These are phyloP conservation scores for Linum tenue DNA, from an alignment of 345 rosid species.

Conservation along the genomic window DNA sequence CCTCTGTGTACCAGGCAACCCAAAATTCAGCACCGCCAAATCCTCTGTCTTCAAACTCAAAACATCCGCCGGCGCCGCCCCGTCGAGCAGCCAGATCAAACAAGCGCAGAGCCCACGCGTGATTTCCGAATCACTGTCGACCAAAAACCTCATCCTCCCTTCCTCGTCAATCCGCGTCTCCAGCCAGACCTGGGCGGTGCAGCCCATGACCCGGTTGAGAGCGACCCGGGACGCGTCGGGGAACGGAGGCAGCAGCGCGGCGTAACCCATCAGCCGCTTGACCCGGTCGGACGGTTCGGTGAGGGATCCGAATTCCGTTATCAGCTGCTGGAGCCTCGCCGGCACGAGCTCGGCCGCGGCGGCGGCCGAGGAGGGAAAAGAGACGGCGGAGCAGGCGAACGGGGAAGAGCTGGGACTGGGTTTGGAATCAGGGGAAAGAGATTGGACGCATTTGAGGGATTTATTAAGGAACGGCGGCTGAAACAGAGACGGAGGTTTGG, in stretches of 20 bases:
- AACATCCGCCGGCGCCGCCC: slow-evolving; percentile 66
- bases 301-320: slow-evolving; percentile 58
- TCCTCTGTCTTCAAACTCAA: slow-evolving; percentile 61
- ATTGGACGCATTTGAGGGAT: slow-evolving; percentile 32
- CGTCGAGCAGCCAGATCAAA: slow-evolving; percentile 54
- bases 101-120: slow-evolving; percentile 77
- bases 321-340: slow-evolving; percentile 36
- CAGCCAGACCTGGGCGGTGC: slow-evolving; percentile 87
- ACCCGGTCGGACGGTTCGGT: slow-evolving; percentile 53
- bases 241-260: slow-evolving; percentile 45
- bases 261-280: slow-evolving; percentile 59
- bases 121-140: slow-evolving; percentile 81
- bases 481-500: slow-evolving; percentile 20
- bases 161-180: slow-evolving; percentile 47
- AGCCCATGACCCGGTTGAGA: slow-evolving; percentile 89
- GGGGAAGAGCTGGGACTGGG: slow-evolving; percentile 17
- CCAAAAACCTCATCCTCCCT: slow-evolving; percentile 68
- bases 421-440: slow-evolving; percentile 7
- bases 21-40: slow-evolving; percentile 57
- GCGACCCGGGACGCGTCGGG: slow-evolving; percentile 51
- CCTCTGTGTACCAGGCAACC: slow-evolving; percentile 46
- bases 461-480: slow-evolving; percentile 13
- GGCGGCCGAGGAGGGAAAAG: slow-evolving; percentile 38
- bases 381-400: slow-evolving; percentile 47
- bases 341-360: slow-evolving; percentile 38